phyloP scores from a whole-genome alignment of 345 rosid genomes.

The Hypericum androsaemum region DNA sequence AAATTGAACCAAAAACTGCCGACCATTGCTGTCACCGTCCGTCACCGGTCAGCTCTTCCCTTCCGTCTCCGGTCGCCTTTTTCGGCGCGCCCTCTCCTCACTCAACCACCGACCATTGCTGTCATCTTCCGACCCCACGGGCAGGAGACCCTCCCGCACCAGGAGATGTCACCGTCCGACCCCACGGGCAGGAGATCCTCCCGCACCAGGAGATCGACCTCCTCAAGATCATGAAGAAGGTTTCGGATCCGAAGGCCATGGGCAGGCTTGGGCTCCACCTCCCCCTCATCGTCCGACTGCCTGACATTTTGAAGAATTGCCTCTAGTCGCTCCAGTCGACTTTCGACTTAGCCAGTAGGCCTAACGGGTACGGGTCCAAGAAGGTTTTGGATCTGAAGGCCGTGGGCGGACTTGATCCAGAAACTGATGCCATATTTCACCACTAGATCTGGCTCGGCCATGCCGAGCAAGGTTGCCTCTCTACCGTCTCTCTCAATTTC shows the following conservation, averaged over 20 bases:
- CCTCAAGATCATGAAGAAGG: slow-evolving; percentile 67
- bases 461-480: too few relatives aligned
- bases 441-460: too few relatives aligned
- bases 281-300: slow-evolving; percentile 65
- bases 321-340: slow-evolving; percentile 68
- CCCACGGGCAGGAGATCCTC: slow-evolving; percentile 49
- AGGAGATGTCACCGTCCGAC: slow-evolving; percentile 68
- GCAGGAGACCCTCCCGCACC: too few relatives aligned
- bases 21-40: too few relatives aligned
- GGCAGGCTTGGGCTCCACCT: slow-evolving; percentile 83
- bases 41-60: too few relatives aligned
- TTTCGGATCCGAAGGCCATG: slow-evolving; percentile 53
- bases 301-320: slow-evolving; percentile 79
- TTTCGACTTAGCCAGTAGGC: slow-evolving; percentile 56
- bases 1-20: too few relatives aligned
- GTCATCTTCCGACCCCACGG: too few relatives aligned
- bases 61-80: slow-evolving; percentile 24
- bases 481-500: too few relatives aligned
- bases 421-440: too few relatives aligned
- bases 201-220: slow-evolving; percentile 82
- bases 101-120: slow-evolving; percentile 12
- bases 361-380: slow-evolving; percentile 47
- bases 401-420: too few relatives aligned
- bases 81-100: slow-evolving; percentile 24
- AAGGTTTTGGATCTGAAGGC: too few relatives aligned